Evolutionary conservation across 768 basidiomycete genomes (phyloP).

Genomic region (Leccinum arenicola): DNA sequence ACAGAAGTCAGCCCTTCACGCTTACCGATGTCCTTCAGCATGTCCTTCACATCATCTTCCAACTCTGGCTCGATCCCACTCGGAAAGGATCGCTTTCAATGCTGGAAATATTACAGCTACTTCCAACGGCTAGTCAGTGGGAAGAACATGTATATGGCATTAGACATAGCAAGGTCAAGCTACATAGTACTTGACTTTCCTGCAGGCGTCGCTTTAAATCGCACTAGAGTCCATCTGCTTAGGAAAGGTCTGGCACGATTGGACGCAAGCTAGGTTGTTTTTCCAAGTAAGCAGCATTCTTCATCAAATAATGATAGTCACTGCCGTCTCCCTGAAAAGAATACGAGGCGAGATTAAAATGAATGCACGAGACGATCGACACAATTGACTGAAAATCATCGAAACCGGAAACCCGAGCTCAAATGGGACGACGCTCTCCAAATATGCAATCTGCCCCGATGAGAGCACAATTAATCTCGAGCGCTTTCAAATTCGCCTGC

Average conservation of each 20-base stretch:
- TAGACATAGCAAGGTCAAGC: too few relatives aligned
- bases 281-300: background rate
- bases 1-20: too few relatives aligned
- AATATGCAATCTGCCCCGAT: background rate
- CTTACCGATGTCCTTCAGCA: too few relatives aligned
- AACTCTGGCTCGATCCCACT: slow-evolving; percentile 33
- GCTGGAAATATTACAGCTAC: too few relatives aligned
- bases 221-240: background rate
- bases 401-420: background rate
- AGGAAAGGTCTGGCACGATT: background rate
- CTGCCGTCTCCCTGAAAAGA: background rate
- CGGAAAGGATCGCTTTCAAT: too few relatives aligned
- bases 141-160: too few relatives aligned
- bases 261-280: background rate
- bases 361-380: background rate
- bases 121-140: too few relatives aligned
- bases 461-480: background rate
- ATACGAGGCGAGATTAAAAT: background rate
- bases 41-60: slow-evolving; percentile 33
- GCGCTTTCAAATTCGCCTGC: background rate
- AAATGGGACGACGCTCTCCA: background rate
- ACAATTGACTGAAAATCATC: background rate
- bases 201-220: too few relatives aligned
- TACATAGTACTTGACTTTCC: too few relatives aligned
- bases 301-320: background rate